phyloP scores from a whole-genome alignment of 371 early-diverging fungal species.

The Apophysomyces ossiformis region DNA sequence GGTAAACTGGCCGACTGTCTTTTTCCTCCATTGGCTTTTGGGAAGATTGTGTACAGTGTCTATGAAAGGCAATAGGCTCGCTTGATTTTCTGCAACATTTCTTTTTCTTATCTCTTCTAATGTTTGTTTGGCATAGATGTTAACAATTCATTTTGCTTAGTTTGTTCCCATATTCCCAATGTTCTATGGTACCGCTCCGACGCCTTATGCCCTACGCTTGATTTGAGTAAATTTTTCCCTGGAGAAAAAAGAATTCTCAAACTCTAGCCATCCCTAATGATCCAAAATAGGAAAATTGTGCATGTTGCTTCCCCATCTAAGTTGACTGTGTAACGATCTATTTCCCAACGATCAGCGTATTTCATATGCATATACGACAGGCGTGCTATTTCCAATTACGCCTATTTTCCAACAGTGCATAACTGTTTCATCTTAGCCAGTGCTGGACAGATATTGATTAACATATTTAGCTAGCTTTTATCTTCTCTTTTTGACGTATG shows the following conservation, averaged over 20 bases:
- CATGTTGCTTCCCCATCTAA: not conserved
- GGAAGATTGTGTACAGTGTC: too few relatives aligned
- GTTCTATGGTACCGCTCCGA: not conserved
- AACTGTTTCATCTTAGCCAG: not conserved
- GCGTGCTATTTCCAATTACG: too few relatives aligned
- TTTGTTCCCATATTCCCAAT: not conserved
- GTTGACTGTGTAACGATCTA: not conserved
- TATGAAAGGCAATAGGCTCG: too few relatives aligned
- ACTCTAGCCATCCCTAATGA: not conserved
- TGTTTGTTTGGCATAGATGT: not conserved
- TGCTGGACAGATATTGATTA: not conserved
- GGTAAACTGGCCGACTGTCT: not conserved
- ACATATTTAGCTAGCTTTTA: not conserved
- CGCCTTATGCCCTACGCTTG: not conserved
- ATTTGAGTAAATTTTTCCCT: constrained; percentile 7
- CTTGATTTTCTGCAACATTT: not conserved
- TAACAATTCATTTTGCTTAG: not conserved
- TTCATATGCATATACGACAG: too few relatives aligned
- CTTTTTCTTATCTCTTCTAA: too few relatives aligned
- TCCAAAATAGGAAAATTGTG: constrained; percentile 5
- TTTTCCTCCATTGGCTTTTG: not conserved
- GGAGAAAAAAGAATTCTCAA: not conserved
- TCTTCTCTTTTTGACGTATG: not conserved
- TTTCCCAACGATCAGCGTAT: not conserved
- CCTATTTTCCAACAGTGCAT: too few relatives aligned